These are phyloP conservation scores for Saccharomyces uvarum DNA, from an alignment of 1,139 yeast genomes.

Conservation along the genomic window DNA sequence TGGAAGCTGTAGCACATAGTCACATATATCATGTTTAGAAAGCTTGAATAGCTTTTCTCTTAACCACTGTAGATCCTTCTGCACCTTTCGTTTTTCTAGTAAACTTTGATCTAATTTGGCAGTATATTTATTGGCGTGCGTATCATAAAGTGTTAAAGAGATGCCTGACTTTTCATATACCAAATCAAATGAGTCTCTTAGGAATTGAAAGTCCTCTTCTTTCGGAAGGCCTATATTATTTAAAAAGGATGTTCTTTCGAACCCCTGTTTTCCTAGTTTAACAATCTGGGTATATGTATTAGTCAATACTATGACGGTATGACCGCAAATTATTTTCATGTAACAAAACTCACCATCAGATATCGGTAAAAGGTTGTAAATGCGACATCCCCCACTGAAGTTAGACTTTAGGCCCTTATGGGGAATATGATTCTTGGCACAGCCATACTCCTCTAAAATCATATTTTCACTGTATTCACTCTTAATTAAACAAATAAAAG, in stretches of 20 bases:
- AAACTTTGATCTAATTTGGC: neutral
- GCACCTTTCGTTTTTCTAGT: neutral
- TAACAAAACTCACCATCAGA: neutral
- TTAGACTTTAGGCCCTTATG: neutral
- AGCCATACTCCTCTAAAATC: neutral
- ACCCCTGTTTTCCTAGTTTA: neutral
- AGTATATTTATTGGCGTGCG: neutral
- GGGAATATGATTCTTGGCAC: neutral
- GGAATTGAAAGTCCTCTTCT: neutral
- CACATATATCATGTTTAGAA: neutral
- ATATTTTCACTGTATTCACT: neutral
- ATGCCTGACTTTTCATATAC: neutral
- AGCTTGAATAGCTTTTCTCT: neutral
- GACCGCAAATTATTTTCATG: neutral
- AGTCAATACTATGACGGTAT: neutral
- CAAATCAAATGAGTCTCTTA: neutral
- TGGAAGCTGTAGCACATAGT: neutral
- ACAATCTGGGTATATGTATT: neutral
- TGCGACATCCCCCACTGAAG: neutral
- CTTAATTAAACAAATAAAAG: neutral
- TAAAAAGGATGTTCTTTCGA: neutral
- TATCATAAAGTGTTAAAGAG: neutral
- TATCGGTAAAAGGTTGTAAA: neutral
- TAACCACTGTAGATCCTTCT: neutral
- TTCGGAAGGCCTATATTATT: neutral